Percentiles rank a stretch among this genome's conserved stretches.
phyloP scores from a whole-genome alignment of 2,329 filamentous ascomycete species.

The Fusarium tjaetaba region DNA sequence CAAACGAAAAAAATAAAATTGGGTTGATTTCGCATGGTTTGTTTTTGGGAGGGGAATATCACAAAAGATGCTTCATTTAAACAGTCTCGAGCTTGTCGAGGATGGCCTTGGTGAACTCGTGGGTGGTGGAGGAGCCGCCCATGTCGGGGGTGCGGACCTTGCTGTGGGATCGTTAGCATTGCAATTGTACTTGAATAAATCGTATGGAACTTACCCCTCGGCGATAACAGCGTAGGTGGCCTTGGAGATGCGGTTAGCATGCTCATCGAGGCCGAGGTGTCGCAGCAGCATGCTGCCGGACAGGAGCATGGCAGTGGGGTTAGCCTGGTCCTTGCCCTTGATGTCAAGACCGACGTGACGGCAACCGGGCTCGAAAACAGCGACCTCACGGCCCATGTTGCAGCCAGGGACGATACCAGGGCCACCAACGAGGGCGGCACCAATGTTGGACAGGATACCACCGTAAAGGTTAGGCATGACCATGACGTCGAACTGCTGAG shows the following conservation, averaged over 20 bases:
- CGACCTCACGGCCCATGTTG: conserved; percentile 99
- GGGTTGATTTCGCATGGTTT: conserved; percentile 29
- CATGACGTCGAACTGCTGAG: conserved; percentile 99
- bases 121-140: conserved; percentile 88
- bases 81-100: conserved; percentile 92
- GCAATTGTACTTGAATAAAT: not conserved
- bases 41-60: conserved; percentile 35
- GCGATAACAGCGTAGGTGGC: conserved; percentile 81
- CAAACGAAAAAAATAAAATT: conserved; percentile 29
- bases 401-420: conserved; percentile 97
- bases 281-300: conserved; percentile 97
- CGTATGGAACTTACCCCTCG: conserved; percentile 75
- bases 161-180: conserved; percentile 63
- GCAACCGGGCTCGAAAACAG: conserved; percentile 98
- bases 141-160: conserved; percentile 93
- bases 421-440: conserved; percentile 94
- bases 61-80: conserved; percentile 54
- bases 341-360: conserved; percentile 99
- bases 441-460: conserved; percentile 98
- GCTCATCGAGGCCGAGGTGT: conserved; percentile 96
- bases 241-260: conserved; percentile 98
- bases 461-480: conserved; percentile 99
- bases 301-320: conserved; percentile 94
- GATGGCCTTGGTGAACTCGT: conserved; percentile 95
- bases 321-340: conserved; percentile 99